Conservation (phyloP, 495 filamentous ascomycete genomes). For the Hypoxylon fragiforme region DNA sequence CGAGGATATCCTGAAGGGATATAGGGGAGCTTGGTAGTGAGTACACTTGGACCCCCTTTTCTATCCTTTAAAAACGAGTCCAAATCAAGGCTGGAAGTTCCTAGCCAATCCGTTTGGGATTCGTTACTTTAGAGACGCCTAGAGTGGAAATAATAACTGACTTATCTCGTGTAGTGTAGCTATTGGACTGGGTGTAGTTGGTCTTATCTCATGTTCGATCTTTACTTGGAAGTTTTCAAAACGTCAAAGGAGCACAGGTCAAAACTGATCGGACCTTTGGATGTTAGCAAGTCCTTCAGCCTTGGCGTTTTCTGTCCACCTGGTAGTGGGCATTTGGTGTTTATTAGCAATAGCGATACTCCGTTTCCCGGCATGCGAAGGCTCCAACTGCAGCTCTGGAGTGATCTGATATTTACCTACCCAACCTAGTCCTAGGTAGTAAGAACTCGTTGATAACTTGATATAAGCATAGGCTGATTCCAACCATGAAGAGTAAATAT, state of each 20-base stretch:
- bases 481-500: no score
- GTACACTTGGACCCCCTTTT: slow-evolving; percentile 1
- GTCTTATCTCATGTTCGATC: slow-evolving; percentile 27
- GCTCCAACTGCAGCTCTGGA: no score
- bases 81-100: not conserved
- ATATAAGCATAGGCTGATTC: no score
- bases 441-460: slow-evolving; percentile 6
- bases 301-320: no score
- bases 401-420: no score
- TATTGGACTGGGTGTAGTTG: slow-evolving; percentile 30
- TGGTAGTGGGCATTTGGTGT: no score
- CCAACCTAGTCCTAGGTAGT: no score
- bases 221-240: slow-evolving; percentile 37
- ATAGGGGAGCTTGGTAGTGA: slow-evolving; percentile 45
- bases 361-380: not conserved
- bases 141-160: slow-evolving; percentile 11
- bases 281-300: no score
- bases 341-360: not conserved
- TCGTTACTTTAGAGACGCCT: no score
- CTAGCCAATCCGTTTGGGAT: no score
- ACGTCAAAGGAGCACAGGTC: slow-evolving; percentile 4
- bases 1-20: slow-evolving; percentile 44
- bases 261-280: no score
- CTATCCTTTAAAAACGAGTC: not conserved
- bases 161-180: slow-evolving; percentile 18